Conservation (phyloP, 192 early-diverging fungal genomes). For the Coemansia interrupta region DNA sequence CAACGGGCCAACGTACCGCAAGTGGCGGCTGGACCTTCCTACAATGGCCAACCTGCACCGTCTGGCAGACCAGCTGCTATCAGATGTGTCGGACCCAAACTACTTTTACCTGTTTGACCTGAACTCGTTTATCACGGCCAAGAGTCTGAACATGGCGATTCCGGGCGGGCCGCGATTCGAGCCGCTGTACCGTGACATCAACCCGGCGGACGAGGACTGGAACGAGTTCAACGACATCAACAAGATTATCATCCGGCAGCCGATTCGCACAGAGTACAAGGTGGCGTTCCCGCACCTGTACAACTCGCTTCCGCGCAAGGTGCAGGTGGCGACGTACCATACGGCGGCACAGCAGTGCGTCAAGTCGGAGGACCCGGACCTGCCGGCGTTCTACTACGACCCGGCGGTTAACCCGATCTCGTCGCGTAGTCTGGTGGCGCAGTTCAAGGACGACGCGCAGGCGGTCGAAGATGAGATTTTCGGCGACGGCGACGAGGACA, state of each 20-base stretch:
- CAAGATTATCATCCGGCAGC: conserved; percentile 99
- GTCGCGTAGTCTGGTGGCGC: conserved; percentile 52
- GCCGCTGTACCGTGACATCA: conserved; percentile 93
- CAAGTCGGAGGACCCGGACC: conserved; percentile 86
- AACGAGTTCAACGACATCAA: conserved; percentile 99
- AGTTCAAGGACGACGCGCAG: conserved; percentile 62
- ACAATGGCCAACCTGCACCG: conserved; percentile 94
- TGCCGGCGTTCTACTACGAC: conserved; percentile 97
- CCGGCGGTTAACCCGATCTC: conserved; percentile 95
- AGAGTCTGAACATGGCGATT: conserved; percentile 96
- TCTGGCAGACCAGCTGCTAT: conserved; percentile 86
- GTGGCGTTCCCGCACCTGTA: conserved; percentile 98
- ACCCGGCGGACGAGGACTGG: conserved; percentile 98
- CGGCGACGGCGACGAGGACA: conserved; percentile 65
- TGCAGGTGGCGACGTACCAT: conserved; percentile 91
- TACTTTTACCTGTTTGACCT: conserved; percentile 98
- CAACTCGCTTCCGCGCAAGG: conserved; percentile 92
- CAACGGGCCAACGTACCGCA: conserved; percentile 84
- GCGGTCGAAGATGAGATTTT: conserved; percentile 77
- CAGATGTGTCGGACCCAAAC: conserved; percentile 92
- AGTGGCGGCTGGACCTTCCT: conserved; percentile 88
- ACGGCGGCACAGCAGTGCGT: conserved; percentile 87
- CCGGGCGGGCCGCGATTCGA: conserved; percentile 98
- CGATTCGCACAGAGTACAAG: conserved; percentile 97
- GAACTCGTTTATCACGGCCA: conserved; percentile 94